A percentile compares a stretch with the other conserved stretches of the same genome.
Conservation (phyloP, 768 basidiomycete genomes). For the Boletus reticulatus region DNA sequence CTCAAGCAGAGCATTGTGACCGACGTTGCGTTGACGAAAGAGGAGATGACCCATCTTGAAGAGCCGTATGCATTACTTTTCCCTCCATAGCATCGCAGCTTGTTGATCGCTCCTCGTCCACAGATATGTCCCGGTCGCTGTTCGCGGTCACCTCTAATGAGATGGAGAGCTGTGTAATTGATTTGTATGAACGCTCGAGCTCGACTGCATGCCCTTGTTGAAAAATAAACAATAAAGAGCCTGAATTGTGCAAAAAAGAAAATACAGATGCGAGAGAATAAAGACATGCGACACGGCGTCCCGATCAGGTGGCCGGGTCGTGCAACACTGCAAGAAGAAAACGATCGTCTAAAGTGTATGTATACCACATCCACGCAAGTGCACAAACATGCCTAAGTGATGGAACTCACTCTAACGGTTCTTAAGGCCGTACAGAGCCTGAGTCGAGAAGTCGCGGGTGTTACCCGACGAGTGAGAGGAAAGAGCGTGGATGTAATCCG, state of each 20-base stretch:
- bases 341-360: conserved; percentile 54
- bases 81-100: no score
- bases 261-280: conserved; percentile 6
- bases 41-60: conserved; percentile 32
- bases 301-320: conserved; percentile 54
- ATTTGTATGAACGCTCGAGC: no score
- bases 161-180: neutral
- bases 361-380: neutral
- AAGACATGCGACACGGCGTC: neutral
- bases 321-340: conserved; percentile 84
- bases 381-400: neutral
- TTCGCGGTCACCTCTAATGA: conserved; percentile 17
- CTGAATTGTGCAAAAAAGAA: conserved; percentile 8
- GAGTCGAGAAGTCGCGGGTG: no score
- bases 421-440: no score
- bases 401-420: conserved; percentile 57
- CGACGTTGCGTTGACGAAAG: conserved; percentile 22
- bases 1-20: conserved; percentile 31
- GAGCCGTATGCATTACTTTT: conserved; percentile 20
- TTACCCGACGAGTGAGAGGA: no score
- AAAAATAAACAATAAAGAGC: neutral
- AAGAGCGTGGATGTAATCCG: no score
- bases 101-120: no score
- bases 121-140: no score
- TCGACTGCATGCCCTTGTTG: neutral